These are phyloP conservation scores for Mortierella claussenii DNA, from an alignment of 192 early-diverging fungal species.

Conservation along the genomic window DNA sequence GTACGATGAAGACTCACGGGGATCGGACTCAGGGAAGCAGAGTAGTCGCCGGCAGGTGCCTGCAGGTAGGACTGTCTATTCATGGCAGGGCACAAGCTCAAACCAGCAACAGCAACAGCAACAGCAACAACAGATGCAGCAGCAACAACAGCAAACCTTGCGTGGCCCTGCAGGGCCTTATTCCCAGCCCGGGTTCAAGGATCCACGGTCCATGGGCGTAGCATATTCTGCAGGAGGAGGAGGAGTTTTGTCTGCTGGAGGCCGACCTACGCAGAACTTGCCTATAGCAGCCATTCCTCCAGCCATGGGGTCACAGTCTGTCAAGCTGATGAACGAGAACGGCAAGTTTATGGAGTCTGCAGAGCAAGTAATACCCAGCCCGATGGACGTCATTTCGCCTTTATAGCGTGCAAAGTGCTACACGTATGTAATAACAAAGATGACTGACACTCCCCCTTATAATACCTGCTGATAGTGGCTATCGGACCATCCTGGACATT, in stretches of 20 bases:
- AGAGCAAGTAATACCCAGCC: slow-evolving; percentile 51
- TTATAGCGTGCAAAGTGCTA: no score
- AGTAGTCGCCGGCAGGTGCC: slow-evolving; percentile 31
- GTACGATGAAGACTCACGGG: slow-evolving; percentile 25
- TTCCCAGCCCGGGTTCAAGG: slow-evolving; percentile 39
- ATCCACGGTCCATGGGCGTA: slow-evolving; percentile 14
- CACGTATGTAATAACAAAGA: no score
- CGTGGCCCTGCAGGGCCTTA: slow-evolving; percentile 32
- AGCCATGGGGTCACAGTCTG: slow-evolving; percentile 21
- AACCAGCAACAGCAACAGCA: slow-evolving; percentile 36
- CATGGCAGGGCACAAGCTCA: slow-evolving; percentile 43
- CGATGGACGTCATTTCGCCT: no score
- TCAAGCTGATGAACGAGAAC: slow-evolving; percentile 37
- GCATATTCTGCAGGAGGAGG: slow-evolving; percentile 29
- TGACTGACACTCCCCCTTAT: no score
- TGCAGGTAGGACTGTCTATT: slow-evolving; percentile 45
- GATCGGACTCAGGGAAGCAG: slow-evolving; percentile 2
- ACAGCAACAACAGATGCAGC: slow-evolving; percentile 15
- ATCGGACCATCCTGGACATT: slow-evolving; percentile 73
- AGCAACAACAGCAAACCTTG: slow-evolving; percentile 11
- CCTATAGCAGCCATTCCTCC: slow-evolving; percentile 28
- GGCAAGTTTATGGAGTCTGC: slow-evolving; percentile 33
- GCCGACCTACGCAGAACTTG: slow-evolving; percentile 11
- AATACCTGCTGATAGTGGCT: slow-evolving; percentile 40
- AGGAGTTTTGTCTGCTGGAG: slow-evolving; percentile 17